Conservation (phyloP, 129 eudicot genomes). For the Chrysanthemum makinoi region DNA sequence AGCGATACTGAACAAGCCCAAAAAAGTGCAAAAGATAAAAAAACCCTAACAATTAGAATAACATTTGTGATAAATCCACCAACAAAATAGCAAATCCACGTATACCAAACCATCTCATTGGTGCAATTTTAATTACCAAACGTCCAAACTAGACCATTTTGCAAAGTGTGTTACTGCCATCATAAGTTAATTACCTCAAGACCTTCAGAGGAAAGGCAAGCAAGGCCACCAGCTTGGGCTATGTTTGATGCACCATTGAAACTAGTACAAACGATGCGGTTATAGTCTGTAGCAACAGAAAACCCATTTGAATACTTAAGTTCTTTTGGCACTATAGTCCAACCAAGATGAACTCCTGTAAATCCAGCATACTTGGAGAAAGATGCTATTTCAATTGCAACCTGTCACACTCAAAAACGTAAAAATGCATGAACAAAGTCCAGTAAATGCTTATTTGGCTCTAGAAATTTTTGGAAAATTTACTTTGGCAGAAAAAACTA, state of each 20-base stretch:
- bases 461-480: neutral
- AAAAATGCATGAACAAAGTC: neutral
- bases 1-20: too few species aligned
- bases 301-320: conserved; percentile 85
- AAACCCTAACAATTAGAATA: conserved; percentile 22
- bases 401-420: conserved; percentile 43
- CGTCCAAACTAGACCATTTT: neutral
- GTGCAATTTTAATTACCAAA: too few species aligned
- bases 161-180: neutral
- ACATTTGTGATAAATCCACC: neutral
- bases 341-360: conserved; percentile 94
- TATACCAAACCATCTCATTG: too few species aligned
- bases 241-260: conserved; percentile 98
- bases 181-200: conserved; percentile 46
- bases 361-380: conserved; percentile 96
- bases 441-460: neutral
- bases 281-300: conserved; percentile 90
- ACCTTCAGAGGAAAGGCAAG: conserved; percentile 93
- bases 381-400: conserved; percentile 89
- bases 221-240: conserved; percentile 94
- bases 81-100: neutral
- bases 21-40: too few species aligned
- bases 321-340: conserved; percentile 90
- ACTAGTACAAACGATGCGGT: conserved; percentile 80
- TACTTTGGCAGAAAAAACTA: neutral